A percentile compares a stretch with the other conserved stretches of the same genome.
Conservation (phyloP, 306 rosid genomes). For the Quillaja saponaria region DNA sequence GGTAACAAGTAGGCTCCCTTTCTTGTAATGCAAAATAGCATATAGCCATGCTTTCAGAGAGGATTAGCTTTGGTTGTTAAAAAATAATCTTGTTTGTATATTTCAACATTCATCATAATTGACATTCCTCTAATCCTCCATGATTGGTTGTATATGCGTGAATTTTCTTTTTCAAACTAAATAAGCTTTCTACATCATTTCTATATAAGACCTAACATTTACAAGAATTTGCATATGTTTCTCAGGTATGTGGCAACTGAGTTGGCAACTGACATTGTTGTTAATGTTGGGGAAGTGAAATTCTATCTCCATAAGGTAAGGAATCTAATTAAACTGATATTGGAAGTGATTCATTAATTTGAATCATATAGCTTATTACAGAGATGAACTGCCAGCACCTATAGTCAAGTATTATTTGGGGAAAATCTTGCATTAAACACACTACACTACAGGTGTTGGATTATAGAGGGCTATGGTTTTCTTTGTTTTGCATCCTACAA, state of each 20-base stretch:
- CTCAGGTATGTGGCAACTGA: slow-evolving; percentile 75
- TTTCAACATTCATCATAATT: too few species aligned
- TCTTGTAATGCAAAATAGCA: too few species aligned
- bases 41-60: too few species aligned
- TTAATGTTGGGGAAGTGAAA: slow-evolving; percentile 69
- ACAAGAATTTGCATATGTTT: slow-evolving; percentile 23
- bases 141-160: too few species aligned
- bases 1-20: too few species aligned
- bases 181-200: background rate
- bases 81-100: too few species aligned
- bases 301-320: slow-evolving; percentile 93
- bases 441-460: background rate
- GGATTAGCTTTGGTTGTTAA: too few species aligned
- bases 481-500: too few species aligned
- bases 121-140: too few species aligned
- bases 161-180: too few species aligned
- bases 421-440: too few species aligned
- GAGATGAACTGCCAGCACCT: background rate
- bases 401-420: background rate
- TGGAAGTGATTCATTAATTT: slow-evolving; percentile 21
- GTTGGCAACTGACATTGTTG: slow-evolving; percentile 66
- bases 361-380: background rate
- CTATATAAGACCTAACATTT: slow-evolving; percentile 25
- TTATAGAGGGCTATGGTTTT: background rate
- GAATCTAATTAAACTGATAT: slow-evolving; percentile 27